phyloP scores from a whole-genome alignment of 495 filamentous ascomycete genomes.

The Xylaria venustula region DNA sequence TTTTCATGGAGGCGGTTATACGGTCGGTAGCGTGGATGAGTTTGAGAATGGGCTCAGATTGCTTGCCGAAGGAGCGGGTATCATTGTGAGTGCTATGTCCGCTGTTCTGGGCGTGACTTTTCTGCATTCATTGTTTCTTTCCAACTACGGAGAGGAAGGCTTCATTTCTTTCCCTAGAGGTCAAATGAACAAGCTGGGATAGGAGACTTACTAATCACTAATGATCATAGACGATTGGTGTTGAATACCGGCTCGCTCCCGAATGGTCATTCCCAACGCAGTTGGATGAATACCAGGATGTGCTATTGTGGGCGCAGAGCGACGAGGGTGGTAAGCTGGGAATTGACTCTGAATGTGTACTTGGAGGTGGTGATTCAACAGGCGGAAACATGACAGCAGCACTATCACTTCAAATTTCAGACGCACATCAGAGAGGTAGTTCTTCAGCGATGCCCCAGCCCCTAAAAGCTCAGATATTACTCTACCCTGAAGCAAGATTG shows the following conservation, averaged over 20 bases:
- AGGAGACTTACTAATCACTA: too few species aligned
- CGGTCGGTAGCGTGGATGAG: conserved; percentile 36
- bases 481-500: conserved; percentile 38
- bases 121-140: too few species aligned
- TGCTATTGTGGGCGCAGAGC: conserved; percentile 25
- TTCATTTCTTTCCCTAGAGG: too few species aligned
- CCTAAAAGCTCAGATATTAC: conserved; percentile 28
- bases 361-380: conserved; percentile 34
- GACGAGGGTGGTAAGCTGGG: conserved; percentile 19
- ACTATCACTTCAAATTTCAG: conserved; percentile 26
- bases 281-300: conserved; percentile 32
- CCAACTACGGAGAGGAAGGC: too few species aligned
- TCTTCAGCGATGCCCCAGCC: conserved; percentile 13
- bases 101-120: too few species aligned
- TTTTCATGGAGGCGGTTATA: conserved; percentile 44
- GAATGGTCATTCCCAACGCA: conserved; percentile 38
- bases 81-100: conserved; percentile 2
- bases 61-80: conserved; percentile 25
- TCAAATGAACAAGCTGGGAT: too few species aligned
- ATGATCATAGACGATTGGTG: conserved; percentile 18
- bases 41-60: conserved; percentile 38
- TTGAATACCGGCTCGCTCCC: conserved; percentile 39
- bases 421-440: conserved; percentile 1
- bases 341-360: conserved; percentile 24
- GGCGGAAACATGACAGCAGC: conserved; percentile 40